Conservation (phyloP, 164 flowering plant genomes). For the Amborella trichopoda region DNA sequence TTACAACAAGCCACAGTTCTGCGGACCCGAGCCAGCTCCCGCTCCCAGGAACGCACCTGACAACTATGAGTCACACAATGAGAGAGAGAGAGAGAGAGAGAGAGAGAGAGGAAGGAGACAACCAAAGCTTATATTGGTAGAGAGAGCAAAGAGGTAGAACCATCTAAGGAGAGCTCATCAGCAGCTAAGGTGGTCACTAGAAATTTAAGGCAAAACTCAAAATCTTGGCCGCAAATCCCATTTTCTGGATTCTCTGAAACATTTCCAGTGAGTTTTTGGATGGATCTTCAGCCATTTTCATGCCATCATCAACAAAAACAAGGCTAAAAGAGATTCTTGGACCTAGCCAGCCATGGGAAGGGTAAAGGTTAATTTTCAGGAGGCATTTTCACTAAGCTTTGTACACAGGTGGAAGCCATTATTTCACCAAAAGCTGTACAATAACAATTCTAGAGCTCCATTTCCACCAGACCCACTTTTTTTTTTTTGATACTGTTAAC, state of each 20-base stretch:
- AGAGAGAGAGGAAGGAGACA: neutral
- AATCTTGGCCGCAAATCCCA: constrained; percentile 29
- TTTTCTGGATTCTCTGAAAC: constrained; percentile 13
- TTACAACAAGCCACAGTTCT: too few species aligned
- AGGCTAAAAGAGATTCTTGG: constrained; percentile 50
- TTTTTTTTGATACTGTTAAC: too few species aligned
- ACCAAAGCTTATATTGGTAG: neutral
- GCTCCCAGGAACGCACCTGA: too few species aligned
- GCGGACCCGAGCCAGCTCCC: too few species aligned
- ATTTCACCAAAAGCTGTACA: too few species aligned
- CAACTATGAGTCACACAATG: neutral
- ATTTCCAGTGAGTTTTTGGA: constrained; percentile 4
- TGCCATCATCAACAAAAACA: constrained; percentile 25
- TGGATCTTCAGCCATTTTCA: constrained; percentile 9
- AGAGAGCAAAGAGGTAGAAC: constrained; percentile 7
- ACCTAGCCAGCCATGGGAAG: constrained; percentile 55
- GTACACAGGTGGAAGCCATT: constrained; percentile 90
- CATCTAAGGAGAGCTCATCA: constrained; percentile 74
- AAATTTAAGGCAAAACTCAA: constrained; percentile 79
- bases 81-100: neutral
- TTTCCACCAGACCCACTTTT: too few species aligned
- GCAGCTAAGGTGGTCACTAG: constrained; percentile 78
- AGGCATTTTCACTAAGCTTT: constrained; percentile 45
- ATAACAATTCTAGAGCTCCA: too few species aligned
- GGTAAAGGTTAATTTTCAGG: constrained; percentile 25